Evolutionary conservation across 306 rosid genomes (phyloP), one percentile per base, ranked within the genome.

Genomic region (Cyamopsis tetragonoloba): DNA sequence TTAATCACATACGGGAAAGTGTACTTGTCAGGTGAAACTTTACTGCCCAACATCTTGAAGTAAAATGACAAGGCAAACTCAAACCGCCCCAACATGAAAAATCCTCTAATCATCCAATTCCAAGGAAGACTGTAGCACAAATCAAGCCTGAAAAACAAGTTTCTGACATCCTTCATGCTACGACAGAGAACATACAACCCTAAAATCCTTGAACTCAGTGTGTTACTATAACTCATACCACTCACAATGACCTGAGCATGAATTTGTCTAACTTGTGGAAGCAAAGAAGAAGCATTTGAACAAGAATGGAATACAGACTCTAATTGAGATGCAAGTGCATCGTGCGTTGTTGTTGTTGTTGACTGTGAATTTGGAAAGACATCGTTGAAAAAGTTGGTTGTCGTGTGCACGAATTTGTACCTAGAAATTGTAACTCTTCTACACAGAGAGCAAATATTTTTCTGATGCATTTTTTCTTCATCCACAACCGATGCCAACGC

Each of bases 61-160:
- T 84, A 88, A 72, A 91, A 86, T 47, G 85, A 65, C 64, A 91
- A 34, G 31, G 91, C 80, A 73, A 76, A 70, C 50, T 86, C 73
- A 73, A 76, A 85, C 83, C 70, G 61, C 20, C 91, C 88, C 85
- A 74, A 49, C 79, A 73, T 69, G 31, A 82, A 48, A 76, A 82
- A 84, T 56, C 83, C 92, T 68, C 91, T 88, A 65, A 91, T 88
- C 83, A 88, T 84, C 91, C 88, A 88, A 79, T 86, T 91, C 97
- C 97, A 91, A 24, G 93, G 81, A 47, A 78, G 86, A 66, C 85
- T 20, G 51, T 46, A 75, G 41, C 80, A 68, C 49, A 83, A 77
- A 8, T 82, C 77, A 43, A 88, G 84, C 56, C 66, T 58, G 70
- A 73, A 84, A 80, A 91, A 86, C 73, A 82, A n/a, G 72, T 70